Evolutionary conservation across 805 yeast genomes (phyloP).

Genomic region (Metschnikowia gruessii): DNA sequence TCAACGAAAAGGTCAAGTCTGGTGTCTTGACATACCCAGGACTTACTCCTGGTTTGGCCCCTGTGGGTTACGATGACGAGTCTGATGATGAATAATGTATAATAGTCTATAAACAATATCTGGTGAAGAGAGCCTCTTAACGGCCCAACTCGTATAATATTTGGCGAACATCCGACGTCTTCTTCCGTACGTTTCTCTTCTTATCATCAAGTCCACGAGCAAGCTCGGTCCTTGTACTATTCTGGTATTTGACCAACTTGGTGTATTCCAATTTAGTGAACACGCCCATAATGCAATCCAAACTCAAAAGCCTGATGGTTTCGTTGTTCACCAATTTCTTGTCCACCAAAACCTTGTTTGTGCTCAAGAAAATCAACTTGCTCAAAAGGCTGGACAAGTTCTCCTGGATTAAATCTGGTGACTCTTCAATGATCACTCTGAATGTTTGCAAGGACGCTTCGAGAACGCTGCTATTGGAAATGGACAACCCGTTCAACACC

Average conservation of each 20-base stretch:
- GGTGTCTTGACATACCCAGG: constrained; percentile 55
- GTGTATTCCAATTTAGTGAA: constrained; percentile 35
- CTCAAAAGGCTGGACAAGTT: constrained; percentile 60
- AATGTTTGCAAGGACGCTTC: constrained; percentile 62
- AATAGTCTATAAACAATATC: constrained; percentile 15
- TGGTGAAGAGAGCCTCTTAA: constrained; percentile 4
- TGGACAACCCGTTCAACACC: constrained; percentile 58
- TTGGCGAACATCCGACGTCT: constrained; percentile 80
- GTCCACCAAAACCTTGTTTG: constrained; percentile 17
- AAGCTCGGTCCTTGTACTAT: constrained; percentile 46
- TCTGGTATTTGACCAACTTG: constrained; percentile 50
- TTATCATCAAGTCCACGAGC: constrained; percentile 64
- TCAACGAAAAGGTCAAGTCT: constrained; percentile 39
- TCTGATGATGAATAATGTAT: constrained; percentile 24
- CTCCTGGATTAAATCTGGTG: constrained; percentile 48
- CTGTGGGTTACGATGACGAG: constrained; percentile 51
- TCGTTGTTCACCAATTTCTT: constrained; percentile 35
- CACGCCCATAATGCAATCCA: constrained; percentile 51
- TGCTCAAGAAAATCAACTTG: constrained; percentile 42
- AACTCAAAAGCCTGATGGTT: constrained; percentile 52
- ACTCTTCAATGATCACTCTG: constrained; percentile 50
- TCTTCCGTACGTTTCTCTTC: constrained; percentile 69
- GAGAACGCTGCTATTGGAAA: constrained; percentile 48
- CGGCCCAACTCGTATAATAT: constrained; percentile 53
- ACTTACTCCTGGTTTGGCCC: constrained; percentile 82